These are phyloP conservation scores for Erythrobasidium yunnanense DNA, from an alignment of 768 basidiomycete genomes.

Conservation along the genomic window DNA sequence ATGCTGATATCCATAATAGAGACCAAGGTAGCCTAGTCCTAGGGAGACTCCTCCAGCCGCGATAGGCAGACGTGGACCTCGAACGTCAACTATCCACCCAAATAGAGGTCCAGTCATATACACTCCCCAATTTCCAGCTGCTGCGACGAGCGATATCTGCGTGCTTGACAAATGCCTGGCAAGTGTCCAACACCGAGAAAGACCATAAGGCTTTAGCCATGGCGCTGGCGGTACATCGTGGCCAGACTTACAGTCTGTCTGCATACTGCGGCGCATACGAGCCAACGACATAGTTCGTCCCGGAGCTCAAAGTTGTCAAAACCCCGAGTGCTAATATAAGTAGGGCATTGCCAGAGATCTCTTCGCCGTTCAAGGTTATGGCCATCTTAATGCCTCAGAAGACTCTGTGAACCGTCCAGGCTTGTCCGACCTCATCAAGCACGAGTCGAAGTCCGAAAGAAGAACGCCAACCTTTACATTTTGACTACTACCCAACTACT, in stretches of 20 bases:
- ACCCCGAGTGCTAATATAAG: too few species aligned
- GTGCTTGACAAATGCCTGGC: background rate
- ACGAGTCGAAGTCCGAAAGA: too few species aligned
- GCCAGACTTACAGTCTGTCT: background rate
- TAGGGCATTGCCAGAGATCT: too few species aligned
- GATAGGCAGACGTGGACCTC: background rate
- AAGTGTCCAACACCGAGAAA: background rate
- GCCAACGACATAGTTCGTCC: background rate
- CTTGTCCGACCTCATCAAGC: too few species aligned
- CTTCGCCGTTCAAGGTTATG: too few species aligned
- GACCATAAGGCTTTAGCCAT: background rate
- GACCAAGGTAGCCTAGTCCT: conserved; percentile 17
- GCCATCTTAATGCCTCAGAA: too few species aligned
- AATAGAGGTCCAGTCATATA: conserved; percentile 22
- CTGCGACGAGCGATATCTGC: conserved; percentile 15
- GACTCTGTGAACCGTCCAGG: too few species aligned
- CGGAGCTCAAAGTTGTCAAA: background rate
- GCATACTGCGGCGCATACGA: background rate
- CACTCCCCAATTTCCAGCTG: conserved; percentile 19
- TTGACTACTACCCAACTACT: too few species aligned
- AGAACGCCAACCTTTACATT: too few species aligned
- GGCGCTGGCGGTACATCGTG: background rate
- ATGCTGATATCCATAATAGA: background rate
- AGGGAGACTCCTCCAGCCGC: background rate
- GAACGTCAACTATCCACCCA: background rate